Conservation (phyloP, 1,284 basidiomycete species). For the Mycena sp. region DNA sequence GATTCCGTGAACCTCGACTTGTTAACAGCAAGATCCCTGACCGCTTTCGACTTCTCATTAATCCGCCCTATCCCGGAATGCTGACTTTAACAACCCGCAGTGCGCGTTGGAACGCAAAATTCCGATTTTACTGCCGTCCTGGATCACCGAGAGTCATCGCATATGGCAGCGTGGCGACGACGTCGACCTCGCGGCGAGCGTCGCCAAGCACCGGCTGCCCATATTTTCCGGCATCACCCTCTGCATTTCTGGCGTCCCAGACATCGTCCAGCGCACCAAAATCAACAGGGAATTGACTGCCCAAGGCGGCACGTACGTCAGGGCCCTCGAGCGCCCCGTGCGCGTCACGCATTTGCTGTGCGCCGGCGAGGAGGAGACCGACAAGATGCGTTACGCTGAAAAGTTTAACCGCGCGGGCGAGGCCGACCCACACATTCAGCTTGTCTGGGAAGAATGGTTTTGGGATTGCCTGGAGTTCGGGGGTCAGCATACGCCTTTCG, state of each 20-base stretch:
- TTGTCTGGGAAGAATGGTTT: constrained; percentile 90
- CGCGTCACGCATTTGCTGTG: constrained; percentile 77
- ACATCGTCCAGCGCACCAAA: constrained; percentile 61
- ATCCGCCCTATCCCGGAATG: too few relatives aligned
- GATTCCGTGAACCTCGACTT: too few relatives aligned
- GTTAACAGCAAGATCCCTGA: too few relatives aligned
- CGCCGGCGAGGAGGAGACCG: constrained; percentile 65
- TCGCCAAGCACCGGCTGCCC: constrained; percentile 67
- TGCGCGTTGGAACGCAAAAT: constrained; percentile 81
- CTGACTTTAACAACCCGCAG: constrained; percentile 47
- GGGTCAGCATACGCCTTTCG: constrained; percentile 51
- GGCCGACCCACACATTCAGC: constrained; percentile 62
- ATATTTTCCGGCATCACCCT: constrained; percentile 73
- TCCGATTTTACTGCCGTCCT: constrained; percentile 78
- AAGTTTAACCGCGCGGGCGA: constrained; percentile 75
- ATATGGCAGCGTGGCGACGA: constrained; percentile 84
- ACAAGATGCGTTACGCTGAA: constrained; percentile 77
- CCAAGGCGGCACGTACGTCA: constrained; percentile 68
- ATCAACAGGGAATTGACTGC: constrained; percentile 66
- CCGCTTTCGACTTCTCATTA: neutral
- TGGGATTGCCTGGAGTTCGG: constrained; percentile 81
- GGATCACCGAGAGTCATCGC: constrained; percentile 76
- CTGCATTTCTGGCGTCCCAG: constrained; percentile 75
- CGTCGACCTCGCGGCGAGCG: constrained; percentile 69
- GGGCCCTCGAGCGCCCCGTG: constrained; percentile 74